Conservation (phyloP, 2,329 filamentous ascomycete genomes). For the Clonostachys rhizophaga region DNA sequence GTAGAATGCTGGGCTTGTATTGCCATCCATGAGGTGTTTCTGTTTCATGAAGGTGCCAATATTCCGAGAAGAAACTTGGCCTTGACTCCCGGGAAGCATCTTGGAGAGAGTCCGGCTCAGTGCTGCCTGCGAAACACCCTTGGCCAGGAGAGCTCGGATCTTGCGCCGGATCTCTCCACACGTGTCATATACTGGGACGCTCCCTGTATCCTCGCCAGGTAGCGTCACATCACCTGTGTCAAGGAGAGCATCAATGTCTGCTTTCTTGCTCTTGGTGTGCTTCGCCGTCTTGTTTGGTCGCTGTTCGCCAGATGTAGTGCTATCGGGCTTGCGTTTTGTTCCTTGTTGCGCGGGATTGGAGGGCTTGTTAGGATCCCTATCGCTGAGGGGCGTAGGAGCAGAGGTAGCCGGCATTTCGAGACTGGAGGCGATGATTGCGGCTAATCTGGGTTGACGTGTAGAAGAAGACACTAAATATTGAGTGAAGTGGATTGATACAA, state of each 20-base stretch:
- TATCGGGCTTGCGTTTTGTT: background rate
- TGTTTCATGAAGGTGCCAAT: conserved; percentile 44
- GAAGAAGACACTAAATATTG: no score
- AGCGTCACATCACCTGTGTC: conserved; percentile 37
- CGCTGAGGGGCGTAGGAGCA: no score
- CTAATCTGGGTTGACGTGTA: no score
- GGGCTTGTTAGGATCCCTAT: no score
- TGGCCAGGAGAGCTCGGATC: conserved; percentile 42
- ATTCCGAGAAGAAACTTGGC: conserved; percentile 33
- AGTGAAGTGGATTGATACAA: no score
- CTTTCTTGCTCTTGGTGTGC: conserved; percentile 5
- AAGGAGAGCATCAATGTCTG: conserved; percentile 18
- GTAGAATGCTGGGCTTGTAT: conserved; percentile 44
- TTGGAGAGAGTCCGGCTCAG: conserved; percentile 44
- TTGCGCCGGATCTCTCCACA: conserved; percentile 55
- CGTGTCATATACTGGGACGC: conserved; percentile 47
- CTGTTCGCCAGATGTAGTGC: background rate
- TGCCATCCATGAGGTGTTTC: conserved; percentile 41
- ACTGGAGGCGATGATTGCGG: no score
- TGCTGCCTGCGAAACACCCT: conserved; percentile 42
- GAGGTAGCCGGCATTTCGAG: no score
- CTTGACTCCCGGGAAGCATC: conserved; percentile 24
- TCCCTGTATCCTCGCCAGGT: conserved; percentile 36
- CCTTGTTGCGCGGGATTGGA: no score
- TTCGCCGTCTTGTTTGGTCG: background rate